Evolutionary conservation across 2,329 filamentous ascomycete genomes (phyloP), one percentile per base, ranked within the genome.

Genomic region (Penicillium concentricum): DNA sequence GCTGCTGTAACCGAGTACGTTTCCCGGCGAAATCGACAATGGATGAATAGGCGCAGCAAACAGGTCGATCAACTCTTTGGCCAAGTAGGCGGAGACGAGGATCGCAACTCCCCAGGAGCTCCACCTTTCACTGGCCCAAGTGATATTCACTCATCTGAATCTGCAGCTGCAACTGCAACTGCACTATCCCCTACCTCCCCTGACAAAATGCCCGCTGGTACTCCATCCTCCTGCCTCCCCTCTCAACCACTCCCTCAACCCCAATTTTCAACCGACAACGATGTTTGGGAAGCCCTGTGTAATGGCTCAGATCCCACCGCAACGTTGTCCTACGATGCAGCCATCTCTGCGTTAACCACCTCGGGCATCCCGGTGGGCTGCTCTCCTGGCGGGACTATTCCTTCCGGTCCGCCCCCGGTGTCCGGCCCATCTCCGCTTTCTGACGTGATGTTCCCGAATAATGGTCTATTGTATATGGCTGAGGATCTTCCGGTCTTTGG

Each of bases 21-120:
- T 48, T 68, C 67, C 22, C 66, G 67, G 42, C 69, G 74, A 5
- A 75, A 74, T 35, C 70, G 71, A 22, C 67, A 72, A 54, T 75
- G 74, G 69, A 74, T 75, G 71, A 69, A 75, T 32, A 67, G 63
- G 15, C 68, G 74, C 43, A 72, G 74, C 52, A 69, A 66, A 60
- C 73, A 76, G 56, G 74, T 76, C 38, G 73, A 75, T 52, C 74
- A 75, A 59, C 72, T 76, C n/a, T 76, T 76, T 51, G 74, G 74
- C n/a, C 69, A 72, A 52, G 69, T 73, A 9, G 68, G 68, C 4
- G 60, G 63, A 22, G 35, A 52, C 15, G 59, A 51, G 8, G 61
- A 65, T 26, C 43, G 54, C n/a, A 43, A 37, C 32, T 41, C 60
- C 43, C 38, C 61, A 5, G 49, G 24, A 6, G 32, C 52, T 28